Conservation (phyloP, 2,329 filamentous ascomycete genomes). For the Bertia moriformis region DNA sequence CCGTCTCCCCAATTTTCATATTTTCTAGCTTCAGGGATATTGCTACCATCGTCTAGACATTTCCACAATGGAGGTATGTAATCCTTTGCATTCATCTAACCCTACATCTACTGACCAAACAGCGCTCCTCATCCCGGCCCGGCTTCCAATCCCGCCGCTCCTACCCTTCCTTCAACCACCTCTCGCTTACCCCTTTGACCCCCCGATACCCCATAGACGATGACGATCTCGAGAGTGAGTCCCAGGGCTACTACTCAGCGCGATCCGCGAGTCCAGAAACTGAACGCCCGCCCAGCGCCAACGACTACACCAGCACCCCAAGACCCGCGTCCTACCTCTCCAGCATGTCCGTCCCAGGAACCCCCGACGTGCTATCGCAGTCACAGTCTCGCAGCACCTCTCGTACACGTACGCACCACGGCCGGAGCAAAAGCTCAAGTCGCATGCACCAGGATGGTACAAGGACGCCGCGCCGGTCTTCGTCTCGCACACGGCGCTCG, state of each 20-base stretch:
- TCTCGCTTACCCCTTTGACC: conserved; percentile 45
- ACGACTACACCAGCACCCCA: conserved; percentile 12
- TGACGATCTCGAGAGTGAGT: conserved; percentile 17
- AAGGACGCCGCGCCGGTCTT: conserved; percentile 13
- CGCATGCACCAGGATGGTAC: conserved; percentile 17
- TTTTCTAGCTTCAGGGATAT: no score
- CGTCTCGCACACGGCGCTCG: no score
- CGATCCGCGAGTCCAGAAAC: no score
- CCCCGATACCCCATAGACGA: conserved; percentile 35
- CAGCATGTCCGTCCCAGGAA: conserved; percentile 22
- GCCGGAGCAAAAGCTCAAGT: conserved; percentile 17
- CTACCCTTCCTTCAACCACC: conserved; percentile 40
- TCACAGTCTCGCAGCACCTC: conserved; percentile 24
- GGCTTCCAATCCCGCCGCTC: conserved; percentile 26
- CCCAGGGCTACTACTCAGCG: conserved; percentile 16
- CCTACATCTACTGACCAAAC: background rate
- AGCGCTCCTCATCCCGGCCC: background rate
- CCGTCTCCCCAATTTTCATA: no score
- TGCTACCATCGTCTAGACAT: no score
- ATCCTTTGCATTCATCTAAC: background rate
- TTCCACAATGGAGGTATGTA: background rate
- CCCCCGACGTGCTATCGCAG: conserved; percentile 22
- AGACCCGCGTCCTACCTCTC: conserved; percentile 19
- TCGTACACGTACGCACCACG: conserved; percentile 13
- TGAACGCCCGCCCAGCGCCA: conserved; percentile 5